phyloP scores from a whole-genome alignment of 352 stramenopile genomes.

The Phytophthora citricola region DNA sequence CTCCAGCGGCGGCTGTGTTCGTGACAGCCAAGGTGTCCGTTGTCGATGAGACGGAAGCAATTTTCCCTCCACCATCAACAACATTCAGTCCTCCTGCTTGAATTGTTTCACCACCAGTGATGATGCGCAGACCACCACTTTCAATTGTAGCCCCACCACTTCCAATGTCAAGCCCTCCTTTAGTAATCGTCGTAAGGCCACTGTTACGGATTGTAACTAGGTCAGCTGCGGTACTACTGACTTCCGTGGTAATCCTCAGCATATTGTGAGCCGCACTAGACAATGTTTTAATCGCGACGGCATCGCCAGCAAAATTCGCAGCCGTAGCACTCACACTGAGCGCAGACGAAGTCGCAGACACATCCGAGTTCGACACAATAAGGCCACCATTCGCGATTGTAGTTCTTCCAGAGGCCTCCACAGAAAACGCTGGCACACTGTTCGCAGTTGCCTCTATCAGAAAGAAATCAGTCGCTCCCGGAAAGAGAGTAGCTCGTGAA shows the following conservation, averaged over 20 bases:
- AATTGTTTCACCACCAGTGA: constrained; percentile 45
- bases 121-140: constrained; percentile 50
- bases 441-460: constrained; percentile 48
- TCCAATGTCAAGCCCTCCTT: constrained; percentile 46
- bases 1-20: neutral
- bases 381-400: constrained; percentile 55
- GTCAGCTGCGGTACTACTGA: constrained; percentile 19
- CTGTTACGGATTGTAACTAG: constrained; percentile 57
- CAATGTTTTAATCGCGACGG: constrained; percentile 47
- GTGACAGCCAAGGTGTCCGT: constrained; percentile 11
- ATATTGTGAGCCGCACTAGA: constrained; percentile 52
- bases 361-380: constrained; percentile 38
- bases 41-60: too few relatives aligned
- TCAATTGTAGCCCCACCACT: constrained; percentile 51
- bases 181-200: constrained; percentile 53
- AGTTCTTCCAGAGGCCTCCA: constrained; percentile 58
- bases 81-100: constrained; percentile 31
- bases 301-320: constrained; percentile 40
- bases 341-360: constrained; percentile 21
- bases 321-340: constrained; percentile 39
- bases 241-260: constrained; percentile 39
- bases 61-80: constrained; percentile 35
- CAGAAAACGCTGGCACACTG: constrained; percentile 39
- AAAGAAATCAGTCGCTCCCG: constrained; percentile 37
- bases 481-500: constrained; percentile 31